A percentile compares a stretch with the other conserved stretches of the same genome.
Conservation (phyloP, 2,329 filamentous ascomycete genomes). For the Ceratocystis eucalypticola region DNA sequence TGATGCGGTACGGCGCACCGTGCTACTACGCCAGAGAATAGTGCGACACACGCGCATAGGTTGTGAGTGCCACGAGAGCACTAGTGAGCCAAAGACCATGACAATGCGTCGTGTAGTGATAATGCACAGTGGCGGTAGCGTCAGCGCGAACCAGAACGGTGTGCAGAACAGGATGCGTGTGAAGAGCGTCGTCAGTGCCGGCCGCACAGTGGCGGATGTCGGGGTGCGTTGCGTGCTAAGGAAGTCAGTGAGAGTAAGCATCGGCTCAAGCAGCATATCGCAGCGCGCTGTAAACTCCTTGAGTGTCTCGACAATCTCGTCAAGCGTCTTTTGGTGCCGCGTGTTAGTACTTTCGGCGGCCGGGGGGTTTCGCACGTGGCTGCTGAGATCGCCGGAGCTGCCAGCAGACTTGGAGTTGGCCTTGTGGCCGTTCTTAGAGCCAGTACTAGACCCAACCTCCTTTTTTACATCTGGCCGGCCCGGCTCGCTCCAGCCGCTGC, state of each 20-base stretch:
- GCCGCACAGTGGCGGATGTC: slow-evolving; percentile 79
- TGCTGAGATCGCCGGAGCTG: slow-evolving; percentile 19
- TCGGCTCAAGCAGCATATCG: slow-evolving; percentile 80
- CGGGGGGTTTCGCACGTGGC: slow-evolving; percentile 31
- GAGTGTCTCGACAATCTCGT: slow-evolving; percentile 91
- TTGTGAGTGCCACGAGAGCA: slow-evolving; percentile 83
- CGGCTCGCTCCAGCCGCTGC: slow-evolving; percentile 55
- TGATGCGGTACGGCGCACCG: slow-evolving; percentile 53
- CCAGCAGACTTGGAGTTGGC: slow-evolving; percentile 23
- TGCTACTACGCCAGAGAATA: slow-evolving; percentile 77
- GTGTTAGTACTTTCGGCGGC: slow-evolving; percentile 47
- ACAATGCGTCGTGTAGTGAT: slow-evolving; percentile 77
- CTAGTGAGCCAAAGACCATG: slow-evolving; percentile 71
- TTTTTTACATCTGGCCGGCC: slow-evolving; percentile 22
- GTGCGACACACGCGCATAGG: slow-evolving; percentile 73
- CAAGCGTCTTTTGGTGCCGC: slow-evolving; percentile 81
- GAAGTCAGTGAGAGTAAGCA: slow-evolving; percentile 82
- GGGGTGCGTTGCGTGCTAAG: slow-evolving; percentile 80
- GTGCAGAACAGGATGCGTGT: slow-evolving; percentile 78
- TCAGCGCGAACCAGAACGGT: slow-evolving; percentile 74
- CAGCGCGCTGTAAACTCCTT: slow-evolving; percentile 83
- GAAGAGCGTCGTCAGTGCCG: slow-evolving; percentile 78
- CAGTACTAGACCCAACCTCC: slow-evolving; percentile 12
- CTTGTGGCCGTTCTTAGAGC: slow-evolving; percentile 24
- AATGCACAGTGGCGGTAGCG: slow-evolving; percentile 67